These are phyloP conservation scores for Scheffersomyces parashehatae DNA, from an alignment of 1,139 yeast genomes.

Conservation along the genomic window DNA sequence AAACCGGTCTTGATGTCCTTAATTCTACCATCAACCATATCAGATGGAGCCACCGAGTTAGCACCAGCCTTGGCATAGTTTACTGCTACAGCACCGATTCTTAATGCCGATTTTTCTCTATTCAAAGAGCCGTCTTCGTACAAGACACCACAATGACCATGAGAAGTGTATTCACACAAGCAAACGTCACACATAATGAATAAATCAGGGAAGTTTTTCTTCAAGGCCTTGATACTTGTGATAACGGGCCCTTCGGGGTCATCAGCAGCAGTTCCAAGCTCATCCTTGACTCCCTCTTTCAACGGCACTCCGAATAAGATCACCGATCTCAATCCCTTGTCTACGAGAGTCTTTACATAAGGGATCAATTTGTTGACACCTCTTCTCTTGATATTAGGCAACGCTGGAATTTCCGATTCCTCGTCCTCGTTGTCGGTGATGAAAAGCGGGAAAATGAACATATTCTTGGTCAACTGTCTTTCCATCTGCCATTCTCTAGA, in stretches of 20 bases:
- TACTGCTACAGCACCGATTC: conserved; percentile 93
- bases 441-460: conserved; percentile 93
- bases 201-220: conserved; percentile 69
- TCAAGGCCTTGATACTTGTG: conserved; percentile 65
- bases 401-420: conserved; percentile 66
- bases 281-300: conserved; percentile 73
- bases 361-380: conserved; percentile 81
- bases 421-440: conserved; percentile 82
- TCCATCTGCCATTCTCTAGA: conserved; percentile 90
- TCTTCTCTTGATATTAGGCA: conserved; percentile 86
- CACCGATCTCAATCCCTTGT: conserved; percentile 82
- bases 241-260: conserved; percentile 97
- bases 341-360: conserved; percentile 66
- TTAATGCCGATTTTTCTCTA: conserved; percentile 70
- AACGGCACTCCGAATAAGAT: conserved; percentile 91
- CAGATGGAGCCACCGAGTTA: conserved; percentile 94
- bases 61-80: conserved; percentile 97
- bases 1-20: conserved; percentile 84
- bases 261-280: conserved; percentile 86
- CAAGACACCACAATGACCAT: conserved; percentile 95
- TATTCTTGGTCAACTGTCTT: conserved; percentile 76
- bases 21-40: conserved; percentile 96
- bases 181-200: conserved; percentile 95
- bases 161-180: conserved; percentile 92
- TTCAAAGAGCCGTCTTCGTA: conserved; percentile 83